Evolutionary conservation across 2,329 filamentous ascomycete species (phyloP), one percentile per base, ranked within the genome.

Genomic region (Pseudogymnoascus pannorum): DNA sequence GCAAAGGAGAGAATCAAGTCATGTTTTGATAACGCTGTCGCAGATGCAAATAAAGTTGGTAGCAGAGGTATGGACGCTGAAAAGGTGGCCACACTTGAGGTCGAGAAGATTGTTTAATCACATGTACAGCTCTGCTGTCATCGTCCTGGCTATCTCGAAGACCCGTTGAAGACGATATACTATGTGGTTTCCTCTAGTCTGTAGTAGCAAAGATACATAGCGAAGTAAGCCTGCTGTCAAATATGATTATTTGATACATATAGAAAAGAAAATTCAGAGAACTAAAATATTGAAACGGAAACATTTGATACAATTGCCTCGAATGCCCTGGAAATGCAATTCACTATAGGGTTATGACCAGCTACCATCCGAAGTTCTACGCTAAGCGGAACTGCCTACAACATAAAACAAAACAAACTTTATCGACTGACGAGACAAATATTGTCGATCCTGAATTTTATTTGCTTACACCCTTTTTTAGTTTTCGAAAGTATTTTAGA

Each of bases 1-100:
- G 57, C 57, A 12, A 59, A 36, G 20, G 57, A 59, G 57, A n/a
- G 57, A 7, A 24, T 59, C n/a, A 33, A 59, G 11, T 24, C 22
- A 31, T 16, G 20, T n/a, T 59, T 59, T 16, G 26, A 36, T 36
- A 16, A 42, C 18, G 38, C 11, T 22, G 38, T 42, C 38, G 38
- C 38, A 42, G 20, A 42, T 42, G 38, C 16, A 42, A 42, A 42
- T 42, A 42, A 3, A 4, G 18, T 7, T 42, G 18, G 38, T 42
- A 42, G 38, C 11, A 20, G 16, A 42, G 20, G 38, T 42, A 20
- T 4, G 12, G 38, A 42, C 2, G 20, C 38, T 11, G 18, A 42
- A 8, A 42, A 42, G 18, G 11, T 42, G 18, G 1, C 38, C 4
- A 42, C 38, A 42, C 38, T 42, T 42, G 38, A 42, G 38, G 38